A percentile compares a stretch with the other conserved stretches of the same genome.
phyloP scores from a whole-genome alignment of 805 yeast genomes.

The Candida succiphila region DNA sequence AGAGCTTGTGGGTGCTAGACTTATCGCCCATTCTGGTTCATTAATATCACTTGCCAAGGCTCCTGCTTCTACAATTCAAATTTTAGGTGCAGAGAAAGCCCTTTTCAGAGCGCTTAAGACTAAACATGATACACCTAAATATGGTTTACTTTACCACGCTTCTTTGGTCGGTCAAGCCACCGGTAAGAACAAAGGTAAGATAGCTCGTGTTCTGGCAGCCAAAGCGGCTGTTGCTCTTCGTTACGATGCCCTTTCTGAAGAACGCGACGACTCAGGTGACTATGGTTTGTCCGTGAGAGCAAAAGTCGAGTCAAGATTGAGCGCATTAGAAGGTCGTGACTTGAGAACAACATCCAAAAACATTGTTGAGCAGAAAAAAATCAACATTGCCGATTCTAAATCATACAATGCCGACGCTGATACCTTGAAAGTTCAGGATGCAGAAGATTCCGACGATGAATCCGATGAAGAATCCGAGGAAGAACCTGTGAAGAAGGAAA shows the following conservation, averaged over 20 bases:
- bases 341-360: constrained; percentile 81
- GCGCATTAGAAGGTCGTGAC: constrained; percentile 95
- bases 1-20: constrained; percentile 96
- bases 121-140: constrained; percentile 97
- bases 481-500: constrained; percentile 13
- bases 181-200: constrained; percentile 97
- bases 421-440: constrained; percentile 32
- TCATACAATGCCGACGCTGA: constrained; percentile 96
- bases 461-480: constrained; percentile 23
- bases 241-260: constrained; percentile 95
- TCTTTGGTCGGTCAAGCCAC: constrained; percentile 96
- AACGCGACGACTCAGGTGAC: constrained; percentile 91
- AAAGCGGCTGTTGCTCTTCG: constrained; percentile 96
- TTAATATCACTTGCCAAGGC: constrained; percentile 92
- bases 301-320: constrained; percentile 89
- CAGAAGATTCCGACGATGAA: constrained; percentile 18
- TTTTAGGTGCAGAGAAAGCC: constrained; percentile 98
- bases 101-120: constrained; percentile 97
- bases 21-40: constrained; percentile 96
- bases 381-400: constrained; percentile 74
- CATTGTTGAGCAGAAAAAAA: constrained; percentile 75
- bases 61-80: constrained; percentile 97
- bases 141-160: constrained; percentile 95
- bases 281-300: constrained; percentile 86
- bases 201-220: constrained; percentile 97